phyloP scores from a whole-genome alignment of 2,329 filamentous ascomycete species.

The Cladophialophora exuberans region DNA sequence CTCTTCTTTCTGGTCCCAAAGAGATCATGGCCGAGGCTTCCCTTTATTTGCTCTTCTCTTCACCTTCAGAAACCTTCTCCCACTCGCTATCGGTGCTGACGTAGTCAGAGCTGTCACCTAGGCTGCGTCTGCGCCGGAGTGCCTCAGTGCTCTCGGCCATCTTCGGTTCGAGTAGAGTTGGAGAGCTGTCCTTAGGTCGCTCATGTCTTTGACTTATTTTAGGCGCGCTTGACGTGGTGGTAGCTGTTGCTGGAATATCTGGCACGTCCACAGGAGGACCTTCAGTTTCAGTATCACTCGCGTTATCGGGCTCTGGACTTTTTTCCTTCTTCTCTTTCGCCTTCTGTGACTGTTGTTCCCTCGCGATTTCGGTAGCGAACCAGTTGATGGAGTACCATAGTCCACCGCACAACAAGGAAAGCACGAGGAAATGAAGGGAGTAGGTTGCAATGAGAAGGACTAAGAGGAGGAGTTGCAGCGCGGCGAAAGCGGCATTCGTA shows the following conservation, averaged over 20 bases:
- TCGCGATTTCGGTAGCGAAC: constrained; percentile 74
- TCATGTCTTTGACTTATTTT: constrained; percentile 24
- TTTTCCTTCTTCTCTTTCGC: constrained; percentile 51
- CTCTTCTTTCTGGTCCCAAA: neutral
- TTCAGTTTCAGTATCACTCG: constrained; percentile 46
- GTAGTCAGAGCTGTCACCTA: constrained; percentile 57
- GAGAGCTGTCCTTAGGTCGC: constrained; percentile 16
- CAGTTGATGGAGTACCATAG: constrained; percentile 97
- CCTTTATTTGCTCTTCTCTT: constrained; percentile 56
- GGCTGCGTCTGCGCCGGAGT: constrained; percentile 50
- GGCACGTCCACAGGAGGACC: constrained; percentile 3
- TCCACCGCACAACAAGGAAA: constrained; percentile 77
- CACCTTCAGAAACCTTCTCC: constrained; percentile 74
- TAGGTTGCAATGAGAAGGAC: constrained; percentile 77
- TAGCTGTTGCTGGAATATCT: neutral
- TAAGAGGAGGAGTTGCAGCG: constrained; percentile 78
- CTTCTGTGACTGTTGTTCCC: constrained; percentile 53
- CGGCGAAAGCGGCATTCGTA: constrained; percentile 86
- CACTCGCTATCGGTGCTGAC: constrained; percentile 92
- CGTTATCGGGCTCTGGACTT: constrained; percentile 35
- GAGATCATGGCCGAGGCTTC: neutral
- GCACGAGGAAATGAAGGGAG: constrained; percentile 84
- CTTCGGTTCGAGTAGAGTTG: constrained; percentile 48
- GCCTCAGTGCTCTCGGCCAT: constrained; percentile 45
- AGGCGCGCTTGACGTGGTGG: constrained; percentile 17